These are phyloP conservation scores for Orychophragmus violaceus DNA, from an alignment of 345 rosid species.

Conservation along the genomic window DNA sequence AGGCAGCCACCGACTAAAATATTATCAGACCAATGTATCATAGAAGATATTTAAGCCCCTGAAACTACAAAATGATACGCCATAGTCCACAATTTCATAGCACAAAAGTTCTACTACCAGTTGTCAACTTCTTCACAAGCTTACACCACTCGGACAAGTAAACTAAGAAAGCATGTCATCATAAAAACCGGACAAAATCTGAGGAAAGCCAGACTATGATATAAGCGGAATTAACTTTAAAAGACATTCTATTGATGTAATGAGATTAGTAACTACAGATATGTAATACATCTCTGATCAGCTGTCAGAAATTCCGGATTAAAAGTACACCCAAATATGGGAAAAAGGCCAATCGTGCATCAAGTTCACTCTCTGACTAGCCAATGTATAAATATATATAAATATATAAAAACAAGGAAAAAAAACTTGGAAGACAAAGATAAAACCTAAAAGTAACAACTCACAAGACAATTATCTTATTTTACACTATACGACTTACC, in stretches of 20 bases:
- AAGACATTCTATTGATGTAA: neutral
- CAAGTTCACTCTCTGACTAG: conserved; percentile 1
- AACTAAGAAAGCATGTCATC: neutral
- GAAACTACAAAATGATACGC: neutral
- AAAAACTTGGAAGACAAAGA: neutral
- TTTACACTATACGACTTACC: conserved; percentile 56
- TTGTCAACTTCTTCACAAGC: conserved; percentile 12
- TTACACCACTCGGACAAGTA: neutral
- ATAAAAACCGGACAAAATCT: neutral
- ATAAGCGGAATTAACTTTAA: neutral
- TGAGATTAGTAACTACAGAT: neutral
- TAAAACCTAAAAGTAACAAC: neutral
- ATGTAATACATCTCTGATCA: conserved; percentile 3
- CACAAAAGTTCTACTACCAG: neutral
- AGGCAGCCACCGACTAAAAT: conserved; percentile 2
- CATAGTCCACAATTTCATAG: conserved; percentile 1
- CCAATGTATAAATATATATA: too few relatives aligned
- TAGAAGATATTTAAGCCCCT: neutral
- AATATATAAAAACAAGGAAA: too few relatives aligned
- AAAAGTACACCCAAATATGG: neutral
- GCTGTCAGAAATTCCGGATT: neutral
- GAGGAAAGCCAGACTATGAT: neutral
- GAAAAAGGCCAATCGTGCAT: neutral
- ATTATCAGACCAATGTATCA: neutral
- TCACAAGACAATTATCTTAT: neutral